Evolutionary conservation across 192 early-diverging fungal species (phyloP).

Genomic region (Pecoramyces ruminantium): DNA sequence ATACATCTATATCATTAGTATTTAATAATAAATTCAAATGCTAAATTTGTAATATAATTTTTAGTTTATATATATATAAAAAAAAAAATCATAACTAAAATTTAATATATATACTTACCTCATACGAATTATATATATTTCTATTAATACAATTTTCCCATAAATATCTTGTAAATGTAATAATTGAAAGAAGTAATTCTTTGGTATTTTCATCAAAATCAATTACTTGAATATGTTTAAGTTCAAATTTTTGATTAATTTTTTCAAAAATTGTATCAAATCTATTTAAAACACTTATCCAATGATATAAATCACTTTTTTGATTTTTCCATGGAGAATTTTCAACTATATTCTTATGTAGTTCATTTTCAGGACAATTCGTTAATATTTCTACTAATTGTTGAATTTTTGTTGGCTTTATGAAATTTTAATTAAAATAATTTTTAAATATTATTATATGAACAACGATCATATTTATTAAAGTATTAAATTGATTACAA

Average conservation of each 20-base stretch:
- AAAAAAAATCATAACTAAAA: not conserved
- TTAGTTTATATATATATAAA: not conserved
- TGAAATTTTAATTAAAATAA: too few relatives aligned
- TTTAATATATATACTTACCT: too few relatives aligned
- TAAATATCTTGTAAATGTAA: slow-evolving; percentile 59
- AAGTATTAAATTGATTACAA: not conserved
- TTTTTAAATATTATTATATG: too few relatives aligned
- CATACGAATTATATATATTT: slow-evolving; percentile 80
- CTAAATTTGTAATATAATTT: too few relatives aligned
- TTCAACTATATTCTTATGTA: not conserved
- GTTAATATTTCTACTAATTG: slow-evolving; percentile 29
- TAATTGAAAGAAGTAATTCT: slow-evolving; percentile 35
- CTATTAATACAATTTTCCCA: slow-evolving; percentile 93
- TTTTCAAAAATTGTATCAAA: slow-evolving; percentile 70
- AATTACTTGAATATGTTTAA: slow-evolving; percentile 42
- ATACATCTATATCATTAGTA: slow-evolving; percentile 60
- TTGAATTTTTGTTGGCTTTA: slow-evolving; percentile 19
- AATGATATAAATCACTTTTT: slow-evolving; percentile 87
- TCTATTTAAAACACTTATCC: slow-evolving; percentile 83
- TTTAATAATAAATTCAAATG: slow-evolving; percentile 65
- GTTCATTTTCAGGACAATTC: slow-evolving; percentile 18
- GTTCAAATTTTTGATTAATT: slow-evolving; percentile 25
- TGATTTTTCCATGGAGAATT: slow-evolving; percentile 30
- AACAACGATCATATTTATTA: slow-evolving; percentile 2
- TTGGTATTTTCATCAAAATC: slow-evolving; percentile 37